Evolutionary conservation across 2,329 filamentous ascomycete genomes (phyloP), one percentile per base, ranked within the genome.

Genomic region (Capronia coronata): DNA sequence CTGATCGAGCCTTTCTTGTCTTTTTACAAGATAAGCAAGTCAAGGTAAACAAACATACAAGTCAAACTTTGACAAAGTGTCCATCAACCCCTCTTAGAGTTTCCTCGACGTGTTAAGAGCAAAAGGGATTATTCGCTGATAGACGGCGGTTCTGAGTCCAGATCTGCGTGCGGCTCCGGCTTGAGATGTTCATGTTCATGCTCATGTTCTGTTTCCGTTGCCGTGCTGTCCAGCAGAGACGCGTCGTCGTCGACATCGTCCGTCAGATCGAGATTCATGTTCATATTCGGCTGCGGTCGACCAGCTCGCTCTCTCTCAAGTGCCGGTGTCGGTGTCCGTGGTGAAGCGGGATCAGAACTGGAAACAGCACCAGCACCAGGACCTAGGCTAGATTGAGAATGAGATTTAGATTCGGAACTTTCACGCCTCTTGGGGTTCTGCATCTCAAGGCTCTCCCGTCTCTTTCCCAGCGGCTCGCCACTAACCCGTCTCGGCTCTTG

Each of bases 381-480:
- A n/a, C n/a, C n/a, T n/a, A n/a, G n/a, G n/a, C n/a, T n/a, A 41
- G 73, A 57, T 82, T 78, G 54, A 82, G 82, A 58, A 69, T 75
- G 38, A 73, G 72, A 30, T 75, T 63, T 9, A 67, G 64, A 45
- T 56, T 67, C 42, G 30, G 11, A 23, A 38, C 21, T 22, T 30
- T 43, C 19, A 23, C 25, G 32, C 37, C 23, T 18, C 38, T 18
- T 22, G 9, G 25, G 5, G 7, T 19, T 64, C 9, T 67, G 6
- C 25, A 10, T 27, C 25, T 27, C 25, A 10, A 10, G 5, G 25
- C 25, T 27, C 10, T 27, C 25, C 25, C 25, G 25, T 10, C 25
- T 27, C n/a, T n/a, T n/a, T n/a, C n/a, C n/a, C n/a, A n/a, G n/a
- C n/a, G 64, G 44, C 56, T 66, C 42, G 34, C 5, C 14, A 35